Percentiles rank a stretch among this genome's conserved stretches.
These are phyloP conservation scores for Gracilaria caudata DNA, from an alignment of 23 red algal species.

Conservation along the genomic window DNA sequence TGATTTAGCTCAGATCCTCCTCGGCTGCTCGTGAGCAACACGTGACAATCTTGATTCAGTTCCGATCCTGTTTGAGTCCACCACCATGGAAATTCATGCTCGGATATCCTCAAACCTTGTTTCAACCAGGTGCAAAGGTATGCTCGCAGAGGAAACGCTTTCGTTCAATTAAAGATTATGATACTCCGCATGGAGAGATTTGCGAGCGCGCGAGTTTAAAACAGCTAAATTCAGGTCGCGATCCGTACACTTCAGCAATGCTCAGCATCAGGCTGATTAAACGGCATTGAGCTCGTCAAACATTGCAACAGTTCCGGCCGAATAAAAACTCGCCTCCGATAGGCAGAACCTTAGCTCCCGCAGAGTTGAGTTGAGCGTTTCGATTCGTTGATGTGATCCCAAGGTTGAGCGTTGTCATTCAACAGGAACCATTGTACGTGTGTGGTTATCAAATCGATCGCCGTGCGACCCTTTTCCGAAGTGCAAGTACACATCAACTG, in stretches of 20 bases:
- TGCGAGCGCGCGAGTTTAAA: not conserved
- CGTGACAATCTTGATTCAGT: not conserved
- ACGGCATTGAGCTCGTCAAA: too few relatives aligned
- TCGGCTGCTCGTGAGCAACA: not conserved
- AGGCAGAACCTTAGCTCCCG: too few relatives aligned
- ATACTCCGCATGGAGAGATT: not conserved
- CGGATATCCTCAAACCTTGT: not conserved
- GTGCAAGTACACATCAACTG: too few relatives aligned
- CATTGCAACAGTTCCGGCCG: too few relatives aligned
- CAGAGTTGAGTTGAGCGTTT: not conserved
- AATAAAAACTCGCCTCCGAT: too few relatives aligned
- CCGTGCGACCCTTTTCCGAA: not conserved
- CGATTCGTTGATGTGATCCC: not conserved
- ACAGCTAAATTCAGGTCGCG: constrained; percentile 5
- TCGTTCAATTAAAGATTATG: too few relatives aligned
- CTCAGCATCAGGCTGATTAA: not conserved
- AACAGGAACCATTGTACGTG: too few relatives aligned
- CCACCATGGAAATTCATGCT: not conserved
- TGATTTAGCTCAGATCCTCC: not conserved
- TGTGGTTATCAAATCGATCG: not conserved
- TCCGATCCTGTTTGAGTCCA: not conserved
- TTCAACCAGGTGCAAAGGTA: too few relatives aligned
- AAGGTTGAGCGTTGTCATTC: not conserved
- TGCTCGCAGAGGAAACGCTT: too few relatives aligned
- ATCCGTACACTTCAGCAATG: not conserved